A percentile compares a stretch with the other conserved stretches of the same genome.
Conservation (phyloP, 306 rosid species). For the Mucuna pruriens region DNA sequence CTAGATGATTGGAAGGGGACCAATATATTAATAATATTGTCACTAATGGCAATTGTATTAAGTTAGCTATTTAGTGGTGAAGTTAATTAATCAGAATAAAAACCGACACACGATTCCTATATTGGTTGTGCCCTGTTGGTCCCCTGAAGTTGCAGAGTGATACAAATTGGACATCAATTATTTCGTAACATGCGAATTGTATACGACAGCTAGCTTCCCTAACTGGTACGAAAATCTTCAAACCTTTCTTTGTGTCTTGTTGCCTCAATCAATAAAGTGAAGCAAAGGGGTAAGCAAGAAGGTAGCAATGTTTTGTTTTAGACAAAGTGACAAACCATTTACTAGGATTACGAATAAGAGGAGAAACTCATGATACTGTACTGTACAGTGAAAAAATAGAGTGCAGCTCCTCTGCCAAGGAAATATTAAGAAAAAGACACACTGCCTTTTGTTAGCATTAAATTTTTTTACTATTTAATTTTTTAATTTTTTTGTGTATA, state of each 20-base stretch:
- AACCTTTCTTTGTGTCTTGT: background rate
- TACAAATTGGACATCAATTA: no score
- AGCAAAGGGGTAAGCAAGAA: background rate
- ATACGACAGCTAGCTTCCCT: background rate
- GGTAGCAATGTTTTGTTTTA: background rate
- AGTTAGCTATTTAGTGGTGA: background rate
- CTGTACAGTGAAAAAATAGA: no score
- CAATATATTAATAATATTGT: background rate
- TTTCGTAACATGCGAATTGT: no score
- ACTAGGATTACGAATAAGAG: background rate
- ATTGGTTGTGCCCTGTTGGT: background rate
- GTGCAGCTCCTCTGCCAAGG: no score
- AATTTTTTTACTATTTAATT: no score
- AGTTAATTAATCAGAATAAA: background rate
- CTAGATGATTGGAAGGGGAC: background rate
- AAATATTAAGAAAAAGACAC: no score
- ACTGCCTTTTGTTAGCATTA: no score
- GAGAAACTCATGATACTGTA: no score
- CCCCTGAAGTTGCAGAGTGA: background rate
- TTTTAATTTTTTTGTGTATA: no score
- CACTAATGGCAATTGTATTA: background rate
- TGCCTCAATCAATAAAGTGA: background rate
- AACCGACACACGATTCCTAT: background rate
- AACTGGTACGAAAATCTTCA: background rate
- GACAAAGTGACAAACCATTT: background rate